phyloP scores from a whole-genome alignment of 306 rosid species.

The Lotus japonicus region DNA sequence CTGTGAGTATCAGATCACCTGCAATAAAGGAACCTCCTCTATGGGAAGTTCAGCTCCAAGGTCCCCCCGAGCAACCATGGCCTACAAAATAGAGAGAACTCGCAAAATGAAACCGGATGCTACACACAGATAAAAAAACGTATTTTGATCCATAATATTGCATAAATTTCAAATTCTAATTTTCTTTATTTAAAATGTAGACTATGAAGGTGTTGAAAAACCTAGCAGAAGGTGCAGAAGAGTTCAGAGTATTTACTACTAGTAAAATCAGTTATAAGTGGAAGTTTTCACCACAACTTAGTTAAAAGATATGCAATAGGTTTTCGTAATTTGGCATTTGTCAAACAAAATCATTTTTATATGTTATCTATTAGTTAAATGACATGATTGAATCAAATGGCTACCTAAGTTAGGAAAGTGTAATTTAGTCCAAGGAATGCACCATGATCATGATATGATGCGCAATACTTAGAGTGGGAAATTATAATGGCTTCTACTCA shows the following conservation, averaged over 20 bases:
- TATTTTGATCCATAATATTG: background rate
- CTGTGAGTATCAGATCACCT: slow-evolving; percentile 40
- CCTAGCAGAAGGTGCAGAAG: background rate
- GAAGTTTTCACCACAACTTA: background rate
- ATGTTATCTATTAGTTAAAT: background rate
- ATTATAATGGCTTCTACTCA: background rate
- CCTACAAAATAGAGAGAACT: slow-evolving; percentile 44
- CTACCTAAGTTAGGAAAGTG: background rate
- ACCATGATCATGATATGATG: background rate
- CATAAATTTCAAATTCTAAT: background rate
- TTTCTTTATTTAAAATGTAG: slow-evolving; percentile 5
- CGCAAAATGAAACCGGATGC: slow-evolving; percentile 10
- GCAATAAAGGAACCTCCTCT: slow-evolving; percentile 93
- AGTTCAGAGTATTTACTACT: slow-evolving; percentile 3
- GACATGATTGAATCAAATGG: background rate
- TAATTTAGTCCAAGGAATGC: background rate
- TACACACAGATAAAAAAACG: background rate
- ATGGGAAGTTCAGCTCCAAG: slow-evolving; percentile 99
- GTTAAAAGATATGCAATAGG: background rate
- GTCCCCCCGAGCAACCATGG: slow-evolving; percentile 99
- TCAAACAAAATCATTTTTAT: background rate
- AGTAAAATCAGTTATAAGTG: slow-evolving; percentile 2
- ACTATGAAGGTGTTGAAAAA: background rate
- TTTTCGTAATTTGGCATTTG: background rate
- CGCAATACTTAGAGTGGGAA: background rate